These are phyloP conservation scores for Patellifolia procumbens DNA, from an alignment of 179 eudicot genomes.

Conservation along the genomic window DNA sequence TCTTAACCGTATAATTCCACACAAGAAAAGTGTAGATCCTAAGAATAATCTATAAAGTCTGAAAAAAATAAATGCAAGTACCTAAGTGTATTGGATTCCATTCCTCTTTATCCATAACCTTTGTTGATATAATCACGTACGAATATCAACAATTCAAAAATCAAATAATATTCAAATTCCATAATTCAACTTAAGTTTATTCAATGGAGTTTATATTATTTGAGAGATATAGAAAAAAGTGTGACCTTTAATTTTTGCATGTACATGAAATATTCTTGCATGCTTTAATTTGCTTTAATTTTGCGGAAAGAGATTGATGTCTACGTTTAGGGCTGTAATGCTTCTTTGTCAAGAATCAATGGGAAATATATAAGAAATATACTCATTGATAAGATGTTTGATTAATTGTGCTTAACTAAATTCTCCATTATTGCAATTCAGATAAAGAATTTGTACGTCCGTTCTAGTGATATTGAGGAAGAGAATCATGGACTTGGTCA, in stretches of 20 bases:
- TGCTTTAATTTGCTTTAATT: conserved; percentile 20
- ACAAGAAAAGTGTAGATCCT: conserved; percentile 36
- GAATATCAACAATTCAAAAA: conserved; percentile 21
- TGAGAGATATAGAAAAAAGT: not conserved
- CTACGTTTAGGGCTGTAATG: conserved; percentile 43
- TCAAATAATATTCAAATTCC: conserved; percentile 5
- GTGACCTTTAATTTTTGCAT: conserved; percentile 17
- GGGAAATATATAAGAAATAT: conserved; percentile 9
- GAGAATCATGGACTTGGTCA: conserved; percentile 11
- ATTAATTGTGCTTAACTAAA: conserved; percentile 23
- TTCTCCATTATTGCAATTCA: conserved; percentile 14
- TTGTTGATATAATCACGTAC: conserved; percentile 31
- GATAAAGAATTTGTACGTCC: conserved; percentile 14
- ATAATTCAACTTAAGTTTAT: conserved; percentile 21
- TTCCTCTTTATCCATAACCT: conserved; percentile 45
- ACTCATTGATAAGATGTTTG: not conserved
- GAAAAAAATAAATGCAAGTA: conserved; percentile 15
- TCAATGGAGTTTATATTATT: not conserved
- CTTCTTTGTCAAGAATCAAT: conserved; percentile 23
- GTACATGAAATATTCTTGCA: conserved; percentile 31
- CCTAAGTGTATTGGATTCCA: conserved; percentile 42
- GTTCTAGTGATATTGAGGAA: not conserved
- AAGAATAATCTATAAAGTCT: conserved; percentile 36
- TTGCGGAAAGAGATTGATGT: conserved; percentile 40
- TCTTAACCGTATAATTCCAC: conserved; percentile 33